These are phyloP conservation scores for Populus tremula DNA, from an alignment of 345 rosid species.

Conservation along the genomic window DNA sequence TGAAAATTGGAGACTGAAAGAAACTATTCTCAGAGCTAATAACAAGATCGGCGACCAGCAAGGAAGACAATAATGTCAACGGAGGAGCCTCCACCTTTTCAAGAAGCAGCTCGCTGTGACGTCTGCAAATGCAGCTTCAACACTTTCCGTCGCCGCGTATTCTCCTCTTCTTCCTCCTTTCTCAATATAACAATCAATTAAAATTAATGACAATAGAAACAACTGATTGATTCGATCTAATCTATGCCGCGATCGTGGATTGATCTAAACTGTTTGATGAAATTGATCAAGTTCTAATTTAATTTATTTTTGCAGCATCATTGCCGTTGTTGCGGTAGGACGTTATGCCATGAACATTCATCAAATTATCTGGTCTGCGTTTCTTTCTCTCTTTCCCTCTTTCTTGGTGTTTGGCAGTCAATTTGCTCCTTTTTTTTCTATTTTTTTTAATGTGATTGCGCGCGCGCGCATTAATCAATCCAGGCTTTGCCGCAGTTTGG, in stretches of 20 bases:
- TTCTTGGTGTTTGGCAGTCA: not conserved
- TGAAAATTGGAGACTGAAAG: not conserved
- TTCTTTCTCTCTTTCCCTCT: not conserved
- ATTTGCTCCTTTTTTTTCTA: not conserved
- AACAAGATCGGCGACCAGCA: constrained; percentile 8
- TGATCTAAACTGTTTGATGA: no score
- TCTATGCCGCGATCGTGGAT: not conserved
- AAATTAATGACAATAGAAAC: not conserved
- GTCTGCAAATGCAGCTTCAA: constrained; percentile 79
- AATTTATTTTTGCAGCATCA: constrained; percentile 53
- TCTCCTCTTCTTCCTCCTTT: not conserved
- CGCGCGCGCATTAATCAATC: not conserved
- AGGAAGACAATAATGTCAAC: constrained; percentile 27
- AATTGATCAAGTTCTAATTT: not conserved
- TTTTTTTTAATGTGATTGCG: not conserved
- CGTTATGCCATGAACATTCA: constrained; percentile 70
- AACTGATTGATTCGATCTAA: not conserved
- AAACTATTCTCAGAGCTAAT: no score
- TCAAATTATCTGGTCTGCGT: constrained; percentile 59
- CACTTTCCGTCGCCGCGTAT: constrained; percentile 70
- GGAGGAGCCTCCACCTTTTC: constrained; percentile 75
- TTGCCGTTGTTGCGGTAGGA: constrained; percentile 73
- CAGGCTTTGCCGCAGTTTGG: constrained; percentile 70
- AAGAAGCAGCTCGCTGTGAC: constrained; percentile 66
- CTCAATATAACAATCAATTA: not conserved